Evolutionary conservation across 2,329 filamentous ascomycete genomes (phyloP).

Genomic region (Curvularia lunata): DNA sequence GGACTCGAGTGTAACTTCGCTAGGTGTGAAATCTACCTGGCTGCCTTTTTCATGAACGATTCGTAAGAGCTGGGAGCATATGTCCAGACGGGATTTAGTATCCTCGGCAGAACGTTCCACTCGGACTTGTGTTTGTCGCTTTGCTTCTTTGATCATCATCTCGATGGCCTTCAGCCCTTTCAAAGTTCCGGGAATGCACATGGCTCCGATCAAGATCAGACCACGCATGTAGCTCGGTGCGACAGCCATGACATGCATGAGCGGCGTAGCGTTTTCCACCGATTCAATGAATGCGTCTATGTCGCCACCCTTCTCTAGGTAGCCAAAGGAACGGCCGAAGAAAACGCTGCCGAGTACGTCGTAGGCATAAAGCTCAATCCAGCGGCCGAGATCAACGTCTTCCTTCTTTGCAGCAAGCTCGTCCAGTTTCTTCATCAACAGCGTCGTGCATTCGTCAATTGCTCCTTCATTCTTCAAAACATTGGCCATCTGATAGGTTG

Average conservation of each 20-base stretch:
- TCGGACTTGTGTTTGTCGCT: slow-evolving; percentile 20
- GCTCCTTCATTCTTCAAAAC: slow-evolving; percentile 44
- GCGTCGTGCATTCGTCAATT: slow-evolving; percentile 29
- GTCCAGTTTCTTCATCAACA: slow-evolving; percentile 32
- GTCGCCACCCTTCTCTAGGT: slow-evolving; percentile 50
- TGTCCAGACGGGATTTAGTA: slow-evolving; percentile 21
- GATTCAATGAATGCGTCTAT: slow-evolving; percentile 49
- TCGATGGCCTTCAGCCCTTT: slow-evolving; percentile 38
- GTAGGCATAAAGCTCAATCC: slow-evolving; percentile 39
- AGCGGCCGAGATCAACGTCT: slow-evolving; percentile 34
- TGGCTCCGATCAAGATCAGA: slow-evolving; percentile 33
- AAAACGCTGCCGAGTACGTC: slow-evolving; percentile 53
- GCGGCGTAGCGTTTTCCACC: slow-evolving; percentile 45
- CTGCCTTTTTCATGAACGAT: slow-evolving; percentile 39
- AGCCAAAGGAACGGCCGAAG: slow-evolving; percentile 53
- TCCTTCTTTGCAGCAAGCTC: slow-evolving; percentile 26
- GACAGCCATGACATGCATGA: slow-evolving; percentile 36
- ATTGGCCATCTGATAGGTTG: slow-evolving; percentile 51
- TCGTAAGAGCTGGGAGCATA: slow-evolving; percentile 28
- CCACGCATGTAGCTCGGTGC: slow-evolving; percentile 39
- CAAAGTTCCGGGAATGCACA: slow-evolving; percentile 27
- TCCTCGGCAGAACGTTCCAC: slow-evolving; percentile 12
- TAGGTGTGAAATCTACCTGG: slow-evolving; percentile 39
- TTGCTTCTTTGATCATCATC: slow-evolving; percentile 25
- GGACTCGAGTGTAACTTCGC: slow-evolving; percentile 39